These are phyloP conservation scores for Yarrowia bubula DNA, from an alignment of 805 yeast species.

Conservation along the genomic window DNA sequence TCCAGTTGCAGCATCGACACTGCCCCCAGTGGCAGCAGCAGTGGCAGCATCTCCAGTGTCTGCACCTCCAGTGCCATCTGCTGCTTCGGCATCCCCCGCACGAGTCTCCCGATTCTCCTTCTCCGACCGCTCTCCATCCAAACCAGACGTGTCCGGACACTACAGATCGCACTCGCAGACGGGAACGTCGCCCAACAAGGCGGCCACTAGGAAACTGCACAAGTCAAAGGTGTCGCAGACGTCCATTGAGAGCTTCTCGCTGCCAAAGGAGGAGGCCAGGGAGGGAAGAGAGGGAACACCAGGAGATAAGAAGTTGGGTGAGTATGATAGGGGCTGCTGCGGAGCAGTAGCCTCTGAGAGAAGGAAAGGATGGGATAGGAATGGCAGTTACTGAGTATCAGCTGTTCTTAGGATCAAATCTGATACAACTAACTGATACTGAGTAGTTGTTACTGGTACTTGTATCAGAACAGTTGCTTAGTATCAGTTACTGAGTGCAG, in stretches of 20 bases:
- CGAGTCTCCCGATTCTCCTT: slow-evolving; percentile 14
- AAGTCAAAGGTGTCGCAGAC: slow-evolving; percentile 14
- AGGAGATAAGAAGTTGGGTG: slow-evolving; percentile 4
- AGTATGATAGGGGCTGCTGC: neutral
- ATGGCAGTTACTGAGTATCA: too few relatives aligned
- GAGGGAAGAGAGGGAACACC: neutral
- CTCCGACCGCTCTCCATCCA: slow-evolving; percentile 9
- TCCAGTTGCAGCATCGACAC: too few relatives aligned
- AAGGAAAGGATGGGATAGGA: too few relatives aligned
- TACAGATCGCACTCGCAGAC: slow-evolving; percentile 25
- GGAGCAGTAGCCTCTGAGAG: too few relatives aligned
- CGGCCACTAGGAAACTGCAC: slow-evolving; percentile 7
- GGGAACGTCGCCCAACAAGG: slow-evolving; percentile 5
- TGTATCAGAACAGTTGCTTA: too few relatives aligned
- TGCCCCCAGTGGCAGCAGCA: too few relatives aligned
- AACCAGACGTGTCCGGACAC: slow-evolving; percentile 9
- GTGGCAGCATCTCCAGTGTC: too few relatives aligned
- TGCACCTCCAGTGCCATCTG: neutral
- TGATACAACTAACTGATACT: too few relatives aligned
- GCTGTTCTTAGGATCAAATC: too few relatives aligned
- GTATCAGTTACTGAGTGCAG: too few relatives aligned
- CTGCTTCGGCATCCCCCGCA: neutral
- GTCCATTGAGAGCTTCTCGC: slow-evolving; percentile 20
- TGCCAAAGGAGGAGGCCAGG: slow-evolving; percentile 2
- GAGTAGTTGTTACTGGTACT: too few relatives aligned